phyloP scores from a whole-genome alignment of 768 basidiomycete genomes.

The Agaricus sinodeliciosus region DNA sequence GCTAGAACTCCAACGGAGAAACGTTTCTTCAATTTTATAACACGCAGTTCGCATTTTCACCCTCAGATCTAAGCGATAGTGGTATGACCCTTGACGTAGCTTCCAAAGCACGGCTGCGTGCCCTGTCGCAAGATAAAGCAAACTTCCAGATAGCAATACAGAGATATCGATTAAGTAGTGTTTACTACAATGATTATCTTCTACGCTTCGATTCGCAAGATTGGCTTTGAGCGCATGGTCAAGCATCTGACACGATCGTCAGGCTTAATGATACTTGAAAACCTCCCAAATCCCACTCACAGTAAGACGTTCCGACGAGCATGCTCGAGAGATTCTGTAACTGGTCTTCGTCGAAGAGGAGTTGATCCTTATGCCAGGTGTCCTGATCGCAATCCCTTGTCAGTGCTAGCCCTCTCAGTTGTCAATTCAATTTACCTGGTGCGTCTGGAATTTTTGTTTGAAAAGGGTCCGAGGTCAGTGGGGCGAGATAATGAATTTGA shows the following conservation, averaged over 20 bases:
- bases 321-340: conserved; percentile 81
- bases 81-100: conserved; percentile 3
- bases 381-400: conserved; percentile 40
- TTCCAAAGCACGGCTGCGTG: neutral
- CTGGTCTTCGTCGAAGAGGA: conserved; percentile 84
- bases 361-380: conserved; percentile 88
- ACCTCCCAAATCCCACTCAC: conserved; percentile 33
- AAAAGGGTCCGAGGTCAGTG: conserved; percentile 3
- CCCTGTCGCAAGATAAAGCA: neutral
- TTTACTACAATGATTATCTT: conserved; percentile 5
- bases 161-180: neutral
- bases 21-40: neutral
- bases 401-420: neutral
- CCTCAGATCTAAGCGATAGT: neutral
- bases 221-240: neutral
- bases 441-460: conserved; percentile 30
- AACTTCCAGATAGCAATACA: neutral
- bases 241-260: conserved; percentile 13
- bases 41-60: neutral
- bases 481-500: conserved; percentile 1
- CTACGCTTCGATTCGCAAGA: neutral
- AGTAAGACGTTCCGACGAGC: conserved; percentile 87
- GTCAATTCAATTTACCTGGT: conserved; percentile 40
- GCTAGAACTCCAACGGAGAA: neutral
- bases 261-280: neutral